Base-by-base conservation (phyloP, 768 basidiomycete genomes). In the Chalciporus piperatus region DNA sequence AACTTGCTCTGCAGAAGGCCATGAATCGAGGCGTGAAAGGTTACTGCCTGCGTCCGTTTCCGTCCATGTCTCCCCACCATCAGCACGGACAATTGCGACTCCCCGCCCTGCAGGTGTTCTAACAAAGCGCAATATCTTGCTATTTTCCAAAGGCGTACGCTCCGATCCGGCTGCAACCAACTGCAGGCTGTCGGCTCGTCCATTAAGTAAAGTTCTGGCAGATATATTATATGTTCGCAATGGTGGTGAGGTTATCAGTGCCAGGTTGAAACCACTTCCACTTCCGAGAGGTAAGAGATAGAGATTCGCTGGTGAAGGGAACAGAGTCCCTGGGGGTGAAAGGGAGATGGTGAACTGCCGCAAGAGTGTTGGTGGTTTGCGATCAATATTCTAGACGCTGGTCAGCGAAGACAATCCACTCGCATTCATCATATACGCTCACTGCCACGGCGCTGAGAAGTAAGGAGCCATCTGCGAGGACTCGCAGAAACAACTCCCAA, bases 291-390 rank as follows among this genome's bases (percentile, higher is more conserved):
- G 81, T 37, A 87, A 67, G 45, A 84, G 52, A 56, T 78, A 77
- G 12, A 87, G 71, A 59, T 81, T 73, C 13, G 66, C 64, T 25
- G 84, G 85, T 42, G 72, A 70, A 13, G 62, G 64, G 45, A 76
- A 72, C 38, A 87, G 70, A 14, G 76, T 63, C 11, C 70, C 70
- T 14, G 84, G 76, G 14, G 72, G 73, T 1, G 81, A 79, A 51
- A 88, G 84, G 41, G 89, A 82, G 17, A 93, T 69, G 3, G 80
- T 83, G 66, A 90, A 88, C 52, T 87, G 84, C 61, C 79, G 81
- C 25, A 92, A 74, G 3, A 93, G 74, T 3, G 89, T 92, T 9
- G 94, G 94, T 7, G 94, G 94, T 58, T 86, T 81, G 14, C 88
- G 78, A 62, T 96, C 93, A 57, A 97, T 83, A 69, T 96, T 92